Evolutionary conservation across 441 rosid genomes (phyloP).

Genomic region (Isatis lusitanica): DNA sequence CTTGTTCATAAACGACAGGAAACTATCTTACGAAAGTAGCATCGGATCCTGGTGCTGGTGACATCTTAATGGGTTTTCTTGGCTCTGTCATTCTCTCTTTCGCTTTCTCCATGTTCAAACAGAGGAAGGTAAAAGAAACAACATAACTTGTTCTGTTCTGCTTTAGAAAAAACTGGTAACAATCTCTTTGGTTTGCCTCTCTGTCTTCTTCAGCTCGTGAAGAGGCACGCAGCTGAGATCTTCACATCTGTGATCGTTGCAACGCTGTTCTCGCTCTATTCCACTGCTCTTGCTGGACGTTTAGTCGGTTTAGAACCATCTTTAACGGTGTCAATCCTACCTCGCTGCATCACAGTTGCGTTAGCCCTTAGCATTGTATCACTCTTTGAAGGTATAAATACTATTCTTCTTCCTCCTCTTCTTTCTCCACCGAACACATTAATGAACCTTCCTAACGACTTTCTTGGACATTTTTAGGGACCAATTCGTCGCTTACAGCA

Average conservation of each 20-base stretch:
- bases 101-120: constrained; percentile 96
- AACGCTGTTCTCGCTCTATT: constrained; percentile 83
- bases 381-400: constrained; percentile 71
- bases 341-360: constrained; percentile 93
- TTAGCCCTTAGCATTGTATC: constrained; percentile 95
- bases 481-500: constrained; percentile 88
- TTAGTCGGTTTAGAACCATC: constrained; percentile 69
- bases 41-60: constrained; percentile 96
- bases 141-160: constrained; percentile 13
- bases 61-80: constrained; percentile 89
- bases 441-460: constrained; percentile 7
- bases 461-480: constrained; percentile 47
- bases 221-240: constrained; percentile 95
- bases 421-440: background rate
- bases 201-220: constrained; percentile 85
- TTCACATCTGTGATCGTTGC: constrained; percentile 82
- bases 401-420: background rate
- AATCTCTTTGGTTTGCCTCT: background rate
- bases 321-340: constrained; percentile 81
- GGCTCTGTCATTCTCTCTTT: constrained; percentile 96
- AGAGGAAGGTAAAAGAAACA: constrained; percentile 63
- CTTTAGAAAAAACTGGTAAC: background rate
- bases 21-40: constrained; percentile 77
- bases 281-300: constrained; percentile 90
- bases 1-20: constrained; percentile 45